A percentile compares a stretch with the other conserved stretches of the same genome.
Evolutionary conservation across 2,329 filamentous ascomycete genomes (phyloP).

Genomic region (Tolypocladium inflatum): DNA sequence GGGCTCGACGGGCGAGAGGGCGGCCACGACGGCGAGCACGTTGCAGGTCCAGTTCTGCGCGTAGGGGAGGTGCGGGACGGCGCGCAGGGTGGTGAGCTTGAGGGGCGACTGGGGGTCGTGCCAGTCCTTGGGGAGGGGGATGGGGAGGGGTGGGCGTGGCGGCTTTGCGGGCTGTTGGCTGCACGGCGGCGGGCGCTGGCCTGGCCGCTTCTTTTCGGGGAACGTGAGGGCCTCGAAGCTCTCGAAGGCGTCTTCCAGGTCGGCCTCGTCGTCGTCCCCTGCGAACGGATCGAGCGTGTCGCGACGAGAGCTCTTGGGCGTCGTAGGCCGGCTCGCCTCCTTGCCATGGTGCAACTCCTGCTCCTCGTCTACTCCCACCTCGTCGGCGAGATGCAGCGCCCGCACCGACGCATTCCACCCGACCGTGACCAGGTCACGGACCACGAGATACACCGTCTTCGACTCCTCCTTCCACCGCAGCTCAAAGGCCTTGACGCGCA

Average conservation of each 20-base stretch:
- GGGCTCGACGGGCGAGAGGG: conserved; percentile 37
- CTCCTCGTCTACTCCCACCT: no score
- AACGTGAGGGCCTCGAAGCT: conserved; percentile 26
- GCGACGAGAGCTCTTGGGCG: not conserved
- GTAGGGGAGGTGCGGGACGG: conserved; percentile 43
- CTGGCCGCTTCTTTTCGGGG: conserved; percentile 8
- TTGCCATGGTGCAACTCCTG: not conserved
- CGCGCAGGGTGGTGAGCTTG: conserved; percentile 40
- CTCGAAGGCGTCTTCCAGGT: conserved; percentile 25
- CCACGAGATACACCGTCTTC: conserved; percentile 33
- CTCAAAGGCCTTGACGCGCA: conserved; percentile 33
- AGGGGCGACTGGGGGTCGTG: conserved; percentile 32
- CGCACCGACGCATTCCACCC: conserved; percentile 37
- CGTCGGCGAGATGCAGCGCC: conserved; percentile 6
- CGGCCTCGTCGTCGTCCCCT: conserved; percentile 10
- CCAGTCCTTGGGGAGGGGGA: conserved; percentile 31
- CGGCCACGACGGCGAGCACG: conserved; percentile 39
- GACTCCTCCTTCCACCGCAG: conserved; percentile 15
- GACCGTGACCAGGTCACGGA: conserved; percentile 33
- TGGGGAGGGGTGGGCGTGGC: conserved; percentile 10
- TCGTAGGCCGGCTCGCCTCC: not conserved
- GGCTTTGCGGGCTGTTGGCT: not conserved
- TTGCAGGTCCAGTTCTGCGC: conserved; percentile 50
- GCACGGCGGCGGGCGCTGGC: not conserved
- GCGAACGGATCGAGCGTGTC: not conserved